Conservation (phyloP, 495 filamentous ascomycete genomes). For the Haplographium delicatum region DNA sequence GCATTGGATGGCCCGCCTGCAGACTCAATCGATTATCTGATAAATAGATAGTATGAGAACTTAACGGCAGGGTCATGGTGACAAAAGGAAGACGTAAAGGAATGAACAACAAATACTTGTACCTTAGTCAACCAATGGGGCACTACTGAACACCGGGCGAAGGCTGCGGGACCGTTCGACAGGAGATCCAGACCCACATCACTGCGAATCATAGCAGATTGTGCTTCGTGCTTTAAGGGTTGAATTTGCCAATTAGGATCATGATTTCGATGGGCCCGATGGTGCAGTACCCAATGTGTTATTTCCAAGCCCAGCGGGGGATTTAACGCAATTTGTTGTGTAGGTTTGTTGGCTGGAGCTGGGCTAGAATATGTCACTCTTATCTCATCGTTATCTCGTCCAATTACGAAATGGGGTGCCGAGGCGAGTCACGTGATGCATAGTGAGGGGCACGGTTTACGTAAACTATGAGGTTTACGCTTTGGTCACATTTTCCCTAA, state of each 20-base stretch:
- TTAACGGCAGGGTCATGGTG: slow-evolving; percentile 3
- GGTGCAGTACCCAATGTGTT: too few species aligned
- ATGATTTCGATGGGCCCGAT: too few species aligned
- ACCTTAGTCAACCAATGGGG: slow-evolving; percentile 10
- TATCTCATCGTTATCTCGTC: slow-evolving; percentile 2
- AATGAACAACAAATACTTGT: slow-evolving; percentile 18
- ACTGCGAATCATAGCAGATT: too few species aligned
- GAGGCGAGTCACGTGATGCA: slow-evolving; percentile 2
- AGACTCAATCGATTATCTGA: slow-evolving; percentile 2
- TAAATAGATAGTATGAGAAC: slow-evolving; percentile 6
- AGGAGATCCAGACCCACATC: too few species aligned
- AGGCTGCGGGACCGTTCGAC: too few species aligned
- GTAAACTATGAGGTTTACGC: slow-evolving; percentile 1
- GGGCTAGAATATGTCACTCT: too few species aligned
- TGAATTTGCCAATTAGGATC: slow-evolving; percentile 4
- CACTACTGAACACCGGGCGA: too few species aligned
- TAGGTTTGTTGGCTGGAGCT: neutral
- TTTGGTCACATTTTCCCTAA: too few species aligned
- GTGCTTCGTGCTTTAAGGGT: too few species aligned
- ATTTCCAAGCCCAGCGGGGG: too few species aligned
- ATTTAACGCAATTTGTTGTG: slow-evolving; percentile 2
- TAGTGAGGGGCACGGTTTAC: too few species aligned
- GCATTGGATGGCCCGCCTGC: neutral
- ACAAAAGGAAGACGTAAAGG: slow-evolving; percentile 19
- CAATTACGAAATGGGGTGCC: slow-evolving; percentile 1